Percentiles rank a stretch among this genome's conserved stretches.
Evolutionary conservation across 257 asterid genomes (phyloP).

Genomic region (Nicotiana obtusifolia): DNA sequence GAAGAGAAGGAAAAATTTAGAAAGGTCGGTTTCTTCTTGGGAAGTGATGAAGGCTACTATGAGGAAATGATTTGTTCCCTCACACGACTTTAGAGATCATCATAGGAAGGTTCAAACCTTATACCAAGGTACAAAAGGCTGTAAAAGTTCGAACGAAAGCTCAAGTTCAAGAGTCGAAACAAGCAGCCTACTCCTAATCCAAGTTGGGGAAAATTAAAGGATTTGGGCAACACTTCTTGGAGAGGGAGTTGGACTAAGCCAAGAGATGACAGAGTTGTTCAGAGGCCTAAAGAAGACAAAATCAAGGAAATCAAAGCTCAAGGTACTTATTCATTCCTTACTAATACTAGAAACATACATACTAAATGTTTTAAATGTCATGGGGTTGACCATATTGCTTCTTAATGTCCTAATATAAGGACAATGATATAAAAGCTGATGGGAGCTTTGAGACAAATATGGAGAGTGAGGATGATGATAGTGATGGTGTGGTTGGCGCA

Average conservation of each 20-base stretch:
- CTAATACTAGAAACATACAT: neutral
- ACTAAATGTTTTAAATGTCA: neutral
- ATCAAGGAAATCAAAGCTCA: neutral
- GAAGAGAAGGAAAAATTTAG: neutral
- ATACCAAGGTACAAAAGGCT: too few relatives aligned
- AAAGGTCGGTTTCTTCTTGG: neutral
- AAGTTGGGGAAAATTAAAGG: neutral
- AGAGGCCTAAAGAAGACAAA: neutral
- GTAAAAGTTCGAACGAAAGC: too few relatives aligned
- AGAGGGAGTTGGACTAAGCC: neutral
- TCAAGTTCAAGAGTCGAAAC: too few relatives aligned
- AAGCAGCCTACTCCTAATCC: too few relatives aligned
- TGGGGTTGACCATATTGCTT: neutral
- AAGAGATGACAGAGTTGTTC: neutral
- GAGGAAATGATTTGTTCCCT: neutral
- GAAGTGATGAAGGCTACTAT: neutral
- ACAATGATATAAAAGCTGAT: neutral
- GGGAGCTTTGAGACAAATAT: neutral
- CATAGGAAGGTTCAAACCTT: neutral
- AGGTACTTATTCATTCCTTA: neutral
- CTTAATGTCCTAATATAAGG: neutral
- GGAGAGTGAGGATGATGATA: too few relatives aligned
- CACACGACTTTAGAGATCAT: neutral
- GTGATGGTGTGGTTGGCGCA: too few relatives aligned
- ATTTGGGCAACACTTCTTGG: neutral